Evolutionary conservation across 208 protist genomes (phyloP).

Genomic region (Leishmania mexicana): DNA sequence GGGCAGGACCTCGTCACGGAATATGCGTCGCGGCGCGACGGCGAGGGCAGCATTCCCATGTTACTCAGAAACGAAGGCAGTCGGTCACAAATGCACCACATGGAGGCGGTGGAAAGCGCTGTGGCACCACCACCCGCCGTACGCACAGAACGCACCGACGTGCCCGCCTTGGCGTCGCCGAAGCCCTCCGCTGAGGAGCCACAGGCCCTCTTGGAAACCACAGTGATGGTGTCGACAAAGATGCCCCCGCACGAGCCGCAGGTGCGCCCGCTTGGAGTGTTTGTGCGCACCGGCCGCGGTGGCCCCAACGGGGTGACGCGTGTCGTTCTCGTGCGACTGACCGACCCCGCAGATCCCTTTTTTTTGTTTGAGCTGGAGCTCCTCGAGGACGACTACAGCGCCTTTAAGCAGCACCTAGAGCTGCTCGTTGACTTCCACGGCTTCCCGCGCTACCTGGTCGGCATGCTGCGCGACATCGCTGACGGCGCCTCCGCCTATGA

Average conservation of each 20-base stretch:
- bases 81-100: neutral
- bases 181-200: constrained; percentile 4
- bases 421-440: constrained; percentile 82
- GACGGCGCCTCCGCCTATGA: constrained; percentile 48
- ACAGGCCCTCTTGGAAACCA: constrained; percentile 13
- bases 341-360: constrained; percentile 80
- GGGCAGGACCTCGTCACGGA: neutral
- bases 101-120: neutral
- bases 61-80: neutral
- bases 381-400: constrained; percentile 83
- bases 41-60: neutral
- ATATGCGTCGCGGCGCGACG: neutral
- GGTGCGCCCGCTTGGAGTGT: constrained; percentile 31
- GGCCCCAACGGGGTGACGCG: constrained; percentile 53
- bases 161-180: neutral
- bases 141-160: neutral
- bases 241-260: constrained; percentile 14
- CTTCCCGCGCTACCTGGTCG: constrained; percentile 81
- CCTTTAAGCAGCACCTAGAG: constrained; percentile 78
- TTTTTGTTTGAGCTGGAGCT: constrained; percentile 86
- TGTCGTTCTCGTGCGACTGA: constrained; percentile 64
- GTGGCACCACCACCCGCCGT: neutral
- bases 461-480: constrained; percentile 59
- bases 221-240: constrained; percentile 19
- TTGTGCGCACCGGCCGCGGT: constrained; percentile 26